A percentile compares a stretch with the other conserved stretches of the same genome.
phyloP scores from a whole-genome alignment of 1,139 yeast genomes.

The Dujonia santamariae region DNA sequence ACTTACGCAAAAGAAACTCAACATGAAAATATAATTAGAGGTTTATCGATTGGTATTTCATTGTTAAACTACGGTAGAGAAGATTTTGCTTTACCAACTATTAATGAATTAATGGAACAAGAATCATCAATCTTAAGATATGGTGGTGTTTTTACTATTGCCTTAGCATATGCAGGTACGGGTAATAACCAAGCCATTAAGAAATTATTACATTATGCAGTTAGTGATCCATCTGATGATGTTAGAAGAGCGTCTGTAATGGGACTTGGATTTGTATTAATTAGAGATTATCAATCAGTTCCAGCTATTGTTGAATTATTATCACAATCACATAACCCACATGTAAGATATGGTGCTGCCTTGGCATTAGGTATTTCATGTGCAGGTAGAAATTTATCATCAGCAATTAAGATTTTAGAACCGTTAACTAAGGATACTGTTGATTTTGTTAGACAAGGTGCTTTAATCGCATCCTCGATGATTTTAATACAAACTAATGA shows the following conservation, averaged over 20 bases:
- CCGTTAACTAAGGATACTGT: slow-evolving; percentile 93
- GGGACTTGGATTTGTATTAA: slow-evolving; percentile 87
- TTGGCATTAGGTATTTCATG: slow-evolving; percentile 96
- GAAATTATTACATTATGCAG: slow-evolving; percentile 86
- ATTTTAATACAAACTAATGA: slow-evolving; percentile 92
- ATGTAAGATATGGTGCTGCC: slow-evolving; percentile 97
- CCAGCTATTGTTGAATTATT: slow-evolving; percentile 93
- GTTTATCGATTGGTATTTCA: slow-evolving; percentile 87
- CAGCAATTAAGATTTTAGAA: slow-evolving; percentile 89
- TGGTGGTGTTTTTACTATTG: slow-evolving; percentile 94
- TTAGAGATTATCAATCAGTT: slow-evolving; percentile 89
- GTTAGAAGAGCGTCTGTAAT: slow-evolving; percentile 96
- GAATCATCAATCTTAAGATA: slow-evolving; percentile 87
- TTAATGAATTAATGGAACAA: slow-evolving; percentile 64
- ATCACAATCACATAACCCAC: slow-evolving; percentile 95
- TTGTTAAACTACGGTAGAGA: slow-evolving; percentile 84
- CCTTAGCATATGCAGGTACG: slow-evolving; percentile 96
- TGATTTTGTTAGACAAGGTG: slow-evolving; percentile 98
- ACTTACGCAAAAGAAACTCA: slow-evolving; percentile 93
- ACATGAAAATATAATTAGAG: slow-evolving; percentile 93
- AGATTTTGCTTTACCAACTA: slow-evolving; percentile 72
- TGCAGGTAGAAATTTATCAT: slow-evolving; percentile 88
- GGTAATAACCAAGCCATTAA: slow-evolving; percentile 87
- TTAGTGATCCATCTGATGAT: slow-evolving; percentile 93
- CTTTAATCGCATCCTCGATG: slow-evolving; percentile 90